Conservation (phyloP, 2,329 filamentous ascomycete species). For the Aureobasidium musti region DNA sequence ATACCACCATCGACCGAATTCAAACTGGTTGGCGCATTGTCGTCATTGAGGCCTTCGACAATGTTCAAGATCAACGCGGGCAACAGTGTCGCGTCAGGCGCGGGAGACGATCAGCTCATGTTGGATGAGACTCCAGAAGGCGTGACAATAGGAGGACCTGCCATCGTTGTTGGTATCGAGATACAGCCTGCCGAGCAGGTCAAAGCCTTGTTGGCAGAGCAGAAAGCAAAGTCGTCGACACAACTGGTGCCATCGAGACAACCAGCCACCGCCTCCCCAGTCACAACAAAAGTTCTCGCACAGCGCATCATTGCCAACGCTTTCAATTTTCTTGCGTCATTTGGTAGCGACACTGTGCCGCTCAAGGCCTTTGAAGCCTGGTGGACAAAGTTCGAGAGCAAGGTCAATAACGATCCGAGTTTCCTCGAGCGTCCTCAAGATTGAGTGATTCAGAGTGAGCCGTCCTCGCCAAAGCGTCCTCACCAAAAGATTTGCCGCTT, state of each 20-base stretch:
- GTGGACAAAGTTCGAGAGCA: constrained; percentile 95
- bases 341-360: constrained; percentile 87
- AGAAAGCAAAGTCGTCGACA: constrained; percentile 47
- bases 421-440: constrained; percentile 75
- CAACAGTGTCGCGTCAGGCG: constrained; percentile 43
- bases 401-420: constrained; percentile 78
- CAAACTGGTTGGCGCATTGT: constrained; percentile 84
- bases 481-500: background rate
- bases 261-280: constrained; percentile 41
- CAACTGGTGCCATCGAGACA: background rate
- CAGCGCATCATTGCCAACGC: constrained; percentile 95
- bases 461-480: too few relatives aligned
- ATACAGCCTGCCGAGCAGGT: constrained; percentile 77
- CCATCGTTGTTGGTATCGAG: constrained; percentile 77
- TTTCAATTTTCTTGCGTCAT: constrained; percentile 93
- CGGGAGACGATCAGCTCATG: constrained; percentile 55
- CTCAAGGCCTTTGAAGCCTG: constrained; percentile 93
- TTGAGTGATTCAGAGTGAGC: too few relatives aligned
- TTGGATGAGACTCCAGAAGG: constrained; percentile 42
- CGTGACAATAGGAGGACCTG: constrained; percentile 33
- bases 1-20: constrained; percentile 65
- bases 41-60: constrained; percentile 85
- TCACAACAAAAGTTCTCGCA: constrained; percentile 76
- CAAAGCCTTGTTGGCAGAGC: constrained; percentile 64
- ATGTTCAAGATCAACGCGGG: constrained; percentile 72